These are phyloP conservation scores for Ascobolus immersus DNA, from an alignment of 495 filamentous ascomycete species.

Conservation along the genomic window DNA sequence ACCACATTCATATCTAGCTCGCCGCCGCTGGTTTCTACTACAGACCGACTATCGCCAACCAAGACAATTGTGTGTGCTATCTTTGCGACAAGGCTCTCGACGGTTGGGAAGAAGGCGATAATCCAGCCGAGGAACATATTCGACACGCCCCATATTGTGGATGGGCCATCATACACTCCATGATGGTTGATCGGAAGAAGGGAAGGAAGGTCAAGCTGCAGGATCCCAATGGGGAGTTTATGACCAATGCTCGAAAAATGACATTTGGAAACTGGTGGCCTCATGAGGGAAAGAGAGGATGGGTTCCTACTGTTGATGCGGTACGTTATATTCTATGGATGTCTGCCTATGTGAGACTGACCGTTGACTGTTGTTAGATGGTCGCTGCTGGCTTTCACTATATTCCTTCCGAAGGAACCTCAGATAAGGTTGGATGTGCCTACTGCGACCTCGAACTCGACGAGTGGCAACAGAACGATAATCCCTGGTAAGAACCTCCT, in stretches of 20 bases:
- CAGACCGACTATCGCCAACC: conserved; percentile 40
- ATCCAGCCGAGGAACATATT: conserved; percentile 59
- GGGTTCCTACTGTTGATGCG: conserved; percentile 68
- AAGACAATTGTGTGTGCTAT: conserved; percentile 80
- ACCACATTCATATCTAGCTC: conserved; percentile 26
- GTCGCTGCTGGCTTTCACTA: conserved; percentile 83
- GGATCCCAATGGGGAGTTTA: conserved; percentile 41
- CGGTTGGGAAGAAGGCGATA: conserved; percentile 70
- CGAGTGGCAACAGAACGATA: conserved; percentile 77
- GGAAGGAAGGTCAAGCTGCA: conserved; percentile 21
- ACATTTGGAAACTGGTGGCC: conserved; percentile 69
- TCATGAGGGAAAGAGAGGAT: conserved; percentile 65
- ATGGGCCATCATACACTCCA: conserved; percentile 60
- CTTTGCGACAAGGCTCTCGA: conserved; percentile 52
- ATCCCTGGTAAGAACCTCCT: conserved; percentile 39
- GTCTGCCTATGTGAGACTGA: conserved; percentile 10
- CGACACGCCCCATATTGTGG: conserved; percentile 57
- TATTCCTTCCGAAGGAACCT: conserved; percentile 50
- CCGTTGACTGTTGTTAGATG: conserved; percentile 30
- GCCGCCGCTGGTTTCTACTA: conserved; percentile 81
- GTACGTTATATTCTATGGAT: conserved; percentile 21
- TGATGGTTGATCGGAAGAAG: conserved; percentile 32
- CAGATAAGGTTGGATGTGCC: conserved; percentile 64
- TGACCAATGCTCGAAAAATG: conserved; percentile 48
- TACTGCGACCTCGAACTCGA: conserved; percentile 72